Base-by-base conservation (phyloP, 1,284 basidiomycete species). In the Austropuccinia psidii region DNA sequence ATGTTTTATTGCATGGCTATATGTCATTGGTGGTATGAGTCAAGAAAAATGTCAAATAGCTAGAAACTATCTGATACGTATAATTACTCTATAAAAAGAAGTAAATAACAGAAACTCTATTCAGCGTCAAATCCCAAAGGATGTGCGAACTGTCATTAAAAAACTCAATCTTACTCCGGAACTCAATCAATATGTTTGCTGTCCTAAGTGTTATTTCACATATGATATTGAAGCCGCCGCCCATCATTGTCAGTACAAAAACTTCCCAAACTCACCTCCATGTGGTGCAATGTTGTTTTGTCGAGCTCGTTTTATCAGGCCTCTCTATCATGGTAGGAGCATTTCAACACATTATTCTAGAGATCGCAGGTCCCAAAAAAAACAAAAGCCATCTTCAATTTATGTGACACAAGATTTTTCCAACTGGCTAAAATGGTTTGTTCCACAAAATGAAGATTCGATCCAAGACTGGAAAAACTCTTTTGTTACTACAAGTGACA, bases 381-480 rank as follows among this genome's bases (percentile, higher is more conserved):
- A 27, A 19, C 47, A 7, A 19, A 50, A 19, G 17, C 47, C 5
- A 6, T 5, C 7, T 55, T 21, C 52, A 55, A 55, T 43, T 17
- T 64, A 45, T 47, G 31, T 31, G 4, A 64, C 41, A 24, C 61
- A 64, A 64, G 61, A 43, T 8, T 24, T 61, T 61, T 17, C 15
- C 33, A 35, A 39, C 5, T 61, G 58, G 58, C 58, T 61, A 35
- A 27, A 6, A 4, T 64, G 61, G 61, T 64, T 64, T 43, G 13
- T 64, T 8, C 61, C 39, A 17, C 13, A 64, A 29, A 47, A 21
- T 64, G 61, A 64, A 47, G 17, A 64, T 24, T 41, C 61, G 27
- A 64, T 64, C 47, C 39, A 64, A 43, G 41, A 64, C 27, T 64
- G 61, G 61, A 11, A n/a, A 45, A 45, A 45, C 7, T 41, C 7